These are phyloP conservation scores for Rhizophagus sp. DNA, from an alignment of 192 early-diverging fungal species.

Conservation along the genomic window DNA sequence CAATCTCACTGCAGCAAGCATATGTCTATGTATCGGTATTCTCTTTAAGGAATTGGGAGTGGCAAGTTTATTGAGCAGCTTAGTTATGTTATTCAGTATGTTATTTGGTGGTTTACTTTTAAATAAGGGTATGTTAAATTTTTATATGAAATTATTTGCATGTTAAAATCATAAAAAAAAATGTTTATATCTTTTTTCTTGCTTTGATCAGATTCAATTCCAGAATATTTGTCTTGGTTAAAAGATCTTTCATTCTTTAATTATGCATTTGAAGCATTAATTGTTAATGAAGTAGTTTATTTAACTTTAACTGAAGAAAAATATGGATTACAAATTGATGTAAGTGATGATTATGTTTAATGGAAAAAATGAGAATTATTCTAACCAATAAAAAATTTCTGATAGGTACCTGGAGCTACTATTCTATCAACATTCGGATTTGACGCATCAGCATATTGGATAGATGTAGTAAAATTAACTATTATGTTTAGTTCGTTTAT, in stretches of 20 bases:
- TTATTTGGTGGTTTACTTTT: slow-evolving; percentile 88
- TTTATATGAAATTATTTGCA: slow-evolving; percentile 5
- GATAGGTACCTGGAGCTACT: slow-evolving; percentile 76
- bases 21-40: slow-evolving; percentile 73
- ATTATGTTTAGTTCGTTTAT: slow-evolving; percentile 63
- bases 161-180: slow-evolving; percentile 11
- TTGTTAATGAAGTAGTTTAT: slow-evolving; percentile 87
- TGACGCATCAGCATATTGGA: slow-evolving; percentile 80
- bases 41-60: slow-evolving; percentile 66
- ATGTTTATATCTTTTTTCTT: slow-evolving; percentile 8
- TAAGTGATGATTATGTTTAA: slow-evolving; percentile 31
- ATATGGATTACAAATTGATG: slow-evolving; percentile 82
- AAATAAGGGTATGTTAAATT: slow-evolving; percentile 64
- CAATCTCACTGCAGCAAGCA: slow-evolving; percentile 70
- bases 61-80: slow-evolving; percentile 70
- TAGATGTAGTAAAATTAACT: slow-evolving; percentile 66
- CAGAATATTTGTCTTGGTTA: slow-evolving; percentile 62
- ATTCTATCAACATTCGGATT: slow-evolving; percentile 89
- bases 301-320: slow-evolving; percentile 76
- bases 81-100: slow-evolving; percentile 85
- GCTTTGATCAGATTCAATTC: slow-evolving; percentile 60
- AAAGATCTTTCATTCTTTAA: slow-evolving; percentile 86
- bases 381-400: slow-evolving; percentile 2
- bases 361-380: neutral
- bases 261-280: slow-evolving; percentile 83